Evolutionary conservation across 352 stramenopile species (phyloP), one percentile per base, ranked within the genome.

Genomic region (Globisporangium polare): DNA sequence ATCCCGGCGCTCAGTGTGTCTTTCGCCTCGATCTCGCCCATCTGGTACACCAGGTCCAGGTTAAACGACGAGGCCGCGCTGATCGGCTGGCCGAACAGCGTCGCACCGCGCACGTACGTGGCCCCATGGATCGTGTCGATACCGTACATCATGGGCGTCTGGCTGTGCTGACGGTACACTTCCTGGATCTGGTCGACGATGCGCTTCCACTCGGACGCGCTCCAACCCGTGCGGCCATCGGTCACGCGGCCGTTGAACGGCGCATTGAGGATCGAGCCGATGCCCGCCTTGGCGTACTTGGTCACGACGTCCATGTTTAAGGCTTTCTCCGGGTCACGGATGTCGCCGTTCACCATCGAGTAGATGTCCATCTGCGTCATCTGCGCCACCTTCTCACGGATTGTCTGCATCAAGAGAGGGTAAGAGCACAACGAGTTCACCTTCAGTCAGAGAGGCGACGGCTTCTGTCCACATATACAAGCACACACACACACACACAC

Each of bases 311-410:
- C 71, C 17, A 68, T 59, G 54, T 92, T 83, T 8, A 92, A 47
- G 26, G 83, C 74, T 12, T 64, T 77, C 61, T 53, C 62, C 0
- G 78, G 77, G 50, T 88, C 66, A 35, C 74, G 69, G 33, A 74
- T 58, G 60, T 89, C 74, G 41, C 73, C 72, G 56, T 90, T 72
- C 64, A 90, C 68, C 68, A 95, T 75, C 35, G 90, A 83, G 55
- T 94, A 83, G 58, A 97, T 93, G 61, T 96, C 89, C 65, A 97
- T 82, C 70, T 97, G 89, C 26, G 86, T 89, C 89, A 97, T 96
- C 63, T 97, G 89, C 47, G 83, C 86, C 54, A 92, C 69, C 58
- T 88, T 90, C 67, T 88, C 73, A 0, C 63, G 74, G 3, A 90
- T 47, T 7, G 76, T 84, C 80, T 87, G 17, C 13, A 41, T 20